These are phyloP conservation scores for Zalaria sp. DNA, from an alignment of 2,329 filamentous ascomycete genomes.

Conservation along the genomic window DNA sequence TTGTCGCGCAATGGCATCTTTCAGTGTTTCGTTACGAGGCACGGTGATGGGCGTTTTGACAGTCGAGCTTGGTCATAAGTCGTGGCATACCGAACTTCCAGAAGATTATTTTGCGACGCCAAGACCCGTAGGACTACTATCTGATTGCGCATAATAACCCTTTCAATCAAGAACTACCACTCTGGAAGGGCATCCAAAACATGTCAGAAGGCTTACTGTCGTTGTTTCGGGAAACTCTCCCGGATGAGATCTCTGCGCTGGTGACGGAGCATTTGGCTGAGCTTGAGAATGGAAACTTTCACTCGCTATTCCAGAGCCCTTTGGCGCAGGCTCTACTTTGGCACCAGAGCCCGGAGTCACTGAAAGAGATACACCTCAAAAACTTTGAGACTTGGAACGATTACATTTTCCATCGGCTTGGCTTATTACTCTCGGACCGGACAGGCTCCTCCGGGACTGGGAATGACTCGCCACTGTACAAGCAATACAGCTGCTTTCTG, in stretches of 20 bases:
- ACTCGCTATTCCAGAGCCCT: conserved; percentile 21
- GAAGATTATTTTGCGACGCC: too few species aligned
- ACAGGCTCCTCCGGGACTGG: conserved; percentile 4
- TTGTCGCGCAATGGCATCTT: too few species aligned
- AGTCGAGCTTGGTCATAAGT: too few species aligned
- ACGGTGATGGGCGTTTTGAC: too few species aligned
- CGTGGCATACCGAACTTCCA: too few species aligned
- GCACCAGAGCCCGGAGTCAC: conserved; percentile 19
- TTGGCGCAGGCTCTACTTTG: conserved; percentile 28
- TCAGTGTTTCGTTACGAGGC: too few species aligned
- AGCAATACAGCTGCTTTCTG: conserved; percentile 31
- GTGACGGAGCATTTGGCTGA: conserved; percentile 22
- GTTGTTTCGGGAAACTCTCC: conserved; percentile 26
- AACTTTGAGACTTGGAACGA: conserved; percentile 29
- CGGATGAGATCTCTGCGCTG: conserved; percentile 25
- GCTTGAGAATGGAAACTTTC: conserved; percentile 28
- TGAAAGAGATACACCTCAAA: conserved; percentile 15
- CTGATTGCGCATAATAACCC: too few species aligned
- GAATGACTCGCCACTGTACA: conserved; percentile 23
- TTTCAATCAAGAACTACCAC: too few species aligned
- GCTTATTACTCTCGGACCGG: conserved; percentile 20
- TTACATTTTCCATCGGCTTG: conserved; percentile 28
- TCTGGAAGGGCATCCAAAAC: too few species aligned
- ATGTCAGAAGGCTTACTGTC: conserved; percentile 29
- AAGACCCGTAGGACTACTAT: too few species aligned